Evolutionary conservation across 305 asterid genomes (phyloP).

Genomic region (Andrographis paniculata): DNA sequence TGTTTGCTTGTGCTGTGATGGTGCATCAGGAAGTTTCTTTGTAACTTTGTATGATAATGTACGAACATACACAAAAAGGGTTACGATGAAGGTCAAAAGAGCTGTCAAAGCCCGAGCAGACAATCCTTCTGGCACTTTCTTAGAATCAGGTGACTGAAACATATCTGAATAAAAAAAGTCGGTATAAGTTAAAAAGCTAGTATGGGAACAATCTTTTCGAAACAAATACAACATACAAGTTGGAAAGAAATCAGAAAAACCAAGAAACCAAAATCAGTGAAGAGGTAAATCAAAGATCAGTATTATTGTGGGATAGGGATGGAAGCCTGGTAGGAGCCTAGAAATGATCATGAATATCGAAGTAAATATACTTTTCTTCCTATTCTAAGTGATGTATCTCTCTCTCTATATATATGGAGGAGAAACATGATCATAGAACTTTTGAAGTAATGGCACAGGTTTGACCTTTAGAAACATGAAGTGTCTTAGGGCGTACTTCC

Average conservation of each 20-base stretch:
- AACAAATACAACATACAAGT: too few relatives aligned
- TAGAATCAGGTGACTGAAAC: constrained; percentile 19
- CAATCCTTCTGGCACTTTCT: constrained; percentile 40
- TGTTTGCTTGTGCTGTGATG: constrained; percentile 28
- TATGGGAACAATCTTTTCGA: too few relatives aligned
- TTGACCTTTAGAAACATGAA: constrained; percentile 48
- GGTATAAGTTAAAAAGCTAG: constrained; percentile 10
- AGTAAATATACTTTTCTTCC: constrained; percentile 1
- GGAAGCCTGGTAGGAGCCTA: not conserved
- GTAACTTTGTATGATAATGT: constrained; percentile 31
- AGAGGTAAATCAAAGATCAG: not conserved
- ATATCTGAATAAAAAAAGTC: constrained; percentile 30
- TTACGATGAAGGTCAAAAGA: constrained; percentile 58
- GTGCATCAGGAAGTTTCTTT: constrained; percentile 40
- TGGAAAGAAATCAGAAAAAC: not conserved
- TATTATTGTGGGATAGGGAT: not conserved
- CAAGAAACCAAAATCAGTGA: not conserved
- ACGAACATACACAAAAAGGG: constrained; percentile 44
- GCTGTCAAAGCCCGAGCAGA: constrained; percentile 38
- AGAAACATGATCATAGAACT: constrained; percentile 10
- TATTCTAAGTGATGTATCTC: not conserved
- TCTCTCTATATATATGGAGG: not conserved
- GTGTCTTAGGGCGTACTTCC: constrained; percentile 40
- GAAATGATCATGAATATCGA: not conserved
- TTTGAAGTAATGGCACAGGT: constrained; percentile 11